Base-by-base conservation (phyloP, 495 filamentous ascomycete genomes). In the Wilcoxina mikolae region DNA sequence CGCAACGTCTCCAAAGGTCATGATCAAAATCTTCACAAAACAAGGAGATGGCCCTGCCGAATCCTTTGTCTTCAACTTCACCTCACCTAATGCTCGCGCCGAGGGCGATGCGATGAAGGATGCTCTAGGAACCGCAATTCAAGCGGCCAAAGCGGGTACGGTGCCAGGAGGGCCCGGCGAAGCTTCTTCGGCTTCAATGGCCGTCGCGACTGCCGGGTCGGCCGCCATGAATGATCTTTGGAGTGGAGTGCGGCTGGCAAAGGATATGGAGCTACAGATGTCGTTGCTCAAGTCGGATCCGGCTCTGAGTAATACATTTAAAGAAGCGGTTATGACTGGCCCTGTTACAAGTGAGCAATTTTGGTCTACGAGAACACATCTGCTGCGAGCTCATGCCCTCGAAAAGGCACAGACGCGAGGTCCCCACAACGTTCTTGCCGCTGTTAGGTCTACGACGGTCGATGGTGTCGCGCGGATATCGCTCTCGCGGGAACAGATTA, bases 401-500 rank as follows among this genome's bases (percentile, higher is more conserved):
- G 88, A 95, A 69, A 78, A 76, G 56, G 78, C 78, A 58, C 91
- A 98, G 70, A 81, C 77, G 56, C 78, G 81, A 51, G 91, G 90
- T 0, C 77, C 84, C 0, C 94, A 95, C 68, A 96, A 98, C 60
- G 87, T 96, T 3, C 72, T 98, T 2, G 86, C 91, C 0, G 81
- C 81, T n/a, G 77, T 98, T 52, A 94, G 90, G 68, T 82, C 86
- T 11, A 77, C 79, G 25, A 76, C 80, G 3, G 84, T 85, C 53
- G 83, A 91, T 63, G 83, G 81, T 51, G 78, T 81, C 53, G 74
- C 79, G 10, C 85, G 83, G 67, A 71, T 98, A 58, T 88, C 82
- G 65, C 81, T 98, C 47, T 88, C 78, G 63, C 83, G 86, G 56
- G 91, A 95, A 69, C 90, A 95, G 66, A 87, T 95, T 53, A 80